A percentile compares a stretch with the other conserved stretches of the same genome.
Conservation (phyloP, 768 basidiomycete genomes). For the Agaricus blazei region DNA sequence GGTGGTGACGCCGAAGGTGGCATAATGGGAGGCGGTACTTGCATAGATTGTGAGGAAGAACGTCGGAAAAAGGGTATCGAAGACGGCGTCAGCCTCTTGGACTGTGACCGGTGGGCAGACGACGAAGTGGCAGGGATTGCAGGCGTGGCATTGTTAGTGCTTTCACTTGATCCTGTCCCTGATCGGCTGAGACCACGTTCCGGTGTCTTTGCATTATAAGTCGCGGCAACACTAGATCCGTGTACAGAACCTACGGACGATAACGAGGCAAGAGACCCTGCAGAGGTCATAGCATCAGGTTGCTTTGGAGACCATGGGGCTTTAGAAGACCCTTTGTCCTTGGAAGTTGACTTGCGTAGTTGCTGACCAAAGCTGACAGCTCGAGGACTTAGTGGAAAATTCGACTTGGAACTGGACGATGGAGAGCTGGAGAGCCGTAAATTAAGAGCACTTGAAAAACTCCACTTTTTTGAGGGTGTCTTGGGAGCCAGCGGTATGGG, state of each 20-base stretch:
- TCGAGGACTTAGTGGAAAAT: constrained; percentile 61
- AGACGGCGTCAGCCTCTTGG: constrained; percentile 84
- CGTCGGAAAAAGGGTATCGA: constrained; percentile 94
- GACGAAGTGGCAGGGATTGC: constrained; percentile 54
- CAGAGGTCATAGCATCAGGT: constrained; percentile 73
- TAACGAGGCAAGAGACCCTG: constrained; percentile 68
- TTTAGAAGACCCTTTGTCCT: constrained; percentile 53
- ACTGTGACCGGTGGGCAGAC: constrained; percentile 62
- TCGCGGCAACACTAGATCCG: constrained; percentile 38
- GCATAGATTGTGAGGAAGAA: constrained; percentile 86
- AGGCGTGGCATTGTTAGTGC: constrained; percentile 57
- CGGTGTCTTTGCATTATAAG: constrained; percentile 53
- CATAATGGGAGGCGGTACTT: constrained; percentile 44
- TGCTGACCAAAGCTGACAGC: constrained; percentile 63
- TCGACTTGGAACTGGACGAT: constrained; percentile 47
- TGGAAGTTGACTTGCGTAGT: constrained; percentile 63
- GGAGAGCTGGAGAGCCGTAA: constrained; percentile 67
- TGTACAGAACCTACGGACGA: constrained; percentile 69
- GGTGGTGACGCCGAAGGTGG: constrained; percentile 51
- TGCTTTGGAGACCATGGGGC: constrained; percentile 65
- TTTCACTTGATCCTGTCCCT: constrained; percentile 73
- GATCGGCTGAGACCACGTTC: constrained; percentile 61
- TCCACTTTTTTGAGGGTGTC: constrained; percentile 96
- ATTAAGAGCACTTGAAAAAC: constrained; percentile 82
- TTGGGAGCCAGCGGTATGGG: constrained; percentile 43